Percentiles rank a stretch among this genome's conserved stretches.
Evolutionary conservation across 2,329 filamentous ascomycete species (phyloP).

Genomic region (Ascochyta lentis): DNA sequence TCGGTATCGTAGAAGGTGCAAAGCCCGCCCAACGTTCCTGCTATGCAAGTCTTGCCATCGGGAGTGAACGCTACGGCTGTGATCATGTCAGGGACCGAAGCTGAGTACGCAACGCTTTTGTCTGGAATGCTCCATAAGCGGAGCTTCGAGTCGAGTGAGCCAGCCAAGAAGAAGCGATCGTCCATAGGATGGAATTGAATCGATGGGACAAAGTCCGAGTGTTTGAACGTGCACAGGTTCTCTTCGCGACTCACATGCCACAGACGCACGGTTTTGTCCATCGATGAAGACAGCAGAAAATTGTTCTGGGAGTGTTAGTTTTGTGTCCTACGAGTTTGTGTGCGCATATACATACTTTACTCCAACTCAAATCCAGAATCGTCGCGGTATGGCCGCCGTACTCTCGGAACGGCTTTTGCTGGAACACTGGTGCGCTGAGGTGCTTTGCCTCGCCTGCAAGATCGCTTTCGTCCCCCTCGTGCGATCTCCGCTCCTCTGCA

Average conservation of each 20-base stretch:
- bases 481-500: slow-evolving; percentile 75
- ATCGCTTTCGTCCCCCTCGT: slow-evolving; percentile 73
- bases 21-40: slow-evolving; percentile 82
- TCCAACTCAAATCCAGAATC: slow-evolving; percentile 93
- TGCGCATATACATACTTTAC: slow-evolving; percentile 66
- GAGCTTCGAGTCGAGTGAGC: slow-evolving; percentile 86
- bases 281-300: slow-evolving; percentile 91
- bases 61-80: slow-evolving; percentile 94
- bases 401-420: slow-evolving; percentile 76
- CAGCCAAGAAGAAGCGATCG: slow-evolving; percentile 95
- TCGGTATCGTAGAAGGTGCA: slow-evolving; percentile 95
- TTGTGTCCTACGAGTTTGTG: neutral
- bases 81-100: slow-evolving; percentile 81
- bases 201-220: slow-evolving; percentile 93
- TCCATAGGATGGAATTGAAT: slow-evolving; percentile 94
- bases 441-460: slow-evolving; percentile 63
- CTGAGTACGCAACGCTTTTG: slow-evolving; percentile 86
- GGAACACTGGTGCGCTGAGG: slow-evolving; percentile 90
- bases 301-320: slow-evolving; percentile 68
- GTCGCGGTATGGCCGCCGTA: slow-evolving; percentile 85
- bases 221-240: slow-evolving; percentile 91
- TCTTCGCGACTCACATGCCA: slow-evolving; percentile 90
- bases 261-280: slow-evolving; percentile 95
- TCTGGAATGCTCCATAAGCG: slow-evolving; percentile 97
- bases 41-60: slow-evolving; percentile 87